Percentiles rank a stretch among this genome's conserved stretches.
Conservation (phyloP, 306 rosid genomes). For the Alnus rubra region DNA sequence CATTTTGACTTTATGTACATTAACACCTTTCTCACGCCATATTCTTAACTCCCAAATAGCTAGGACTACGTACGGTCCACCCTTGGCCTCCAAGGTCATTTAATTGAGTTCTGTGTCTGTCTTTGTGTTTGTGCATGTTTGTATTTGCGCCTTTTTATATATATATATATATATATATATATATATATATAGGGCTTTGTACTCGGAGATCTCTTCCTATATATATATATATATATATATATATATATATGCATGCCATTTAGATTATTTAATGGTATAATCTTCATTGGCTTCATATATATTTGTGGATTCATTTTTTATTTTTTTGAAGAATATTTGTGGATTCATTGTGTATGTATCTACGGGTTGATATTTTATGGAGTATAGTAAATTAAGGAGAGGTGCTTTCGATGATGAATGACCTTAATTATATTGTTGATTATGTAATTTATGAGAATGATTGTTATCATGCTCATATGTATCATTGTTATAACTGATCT, state of each 20-base stretch:
- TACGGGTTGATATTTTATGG: neutral
- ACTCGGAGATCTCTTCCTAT: too few relatives aligned
- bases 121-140: neutral
- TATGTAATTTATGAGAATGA: neutral
- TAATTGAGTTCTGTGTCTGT: neutral
- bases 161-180: too few relatives aligned
- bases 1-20: conserved; percentile 10
- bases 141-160: too few relatives aligned
- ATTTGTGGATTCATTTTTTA: neutral
- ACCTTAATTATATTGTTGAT: neutral
- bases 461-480: neutral
- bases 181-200: too few relatives aligned
- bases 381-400: neutral
- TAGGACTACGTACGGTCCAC: neutral
- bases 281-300: neutral
- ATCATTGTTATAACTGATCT: neutral
- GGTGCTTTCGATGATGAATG: neutral
- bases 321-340: neutral
- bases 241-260: too few relatives aligned
- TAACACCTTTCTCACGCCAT: conserved; percentile 29
- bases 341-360: neutral
- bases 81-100: neutral
- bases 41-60: conserved; percentile 17
- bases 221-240: too few relatives aligned
- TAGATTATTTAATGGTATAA: neutral